Evolutionary conservation across 1,284 basidiomycete genomes (phyloP).

Genomic region (Ustilago lituana): DNA sequence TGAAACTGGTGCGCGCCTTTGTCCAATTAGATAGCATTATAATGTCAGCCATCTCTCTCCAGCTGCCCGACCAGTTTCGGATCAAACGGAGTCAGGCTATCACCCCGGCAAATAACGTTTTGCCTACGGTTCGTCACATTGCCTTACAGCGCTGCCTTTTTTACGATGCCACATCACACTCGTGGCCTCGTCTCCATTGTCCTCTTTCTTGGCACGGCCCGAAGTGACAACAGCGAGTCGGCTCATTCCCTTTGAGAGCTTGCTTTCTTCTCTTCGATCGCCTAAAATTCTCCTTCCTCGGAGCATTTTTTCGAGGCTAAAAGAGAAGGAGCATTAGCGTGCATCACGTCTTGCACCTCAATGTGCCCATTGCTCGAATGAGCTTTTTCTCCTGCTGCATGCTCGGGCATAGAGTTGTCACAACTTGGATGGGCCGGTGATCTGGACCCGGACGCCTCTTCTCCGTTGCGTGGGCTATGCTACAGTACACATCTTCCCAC

Average conservation of each 20-base stretch:
- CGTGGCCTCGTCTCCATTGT: neutral
- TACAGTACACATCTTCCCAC: no score
- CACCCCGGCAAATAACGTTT: conserved; percentile 14
- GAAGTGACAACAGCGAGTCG: no score
- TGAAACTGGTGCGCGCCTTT: neutral
- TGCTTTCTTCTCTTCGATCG: no score
- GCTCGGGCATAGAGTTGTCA: no score
- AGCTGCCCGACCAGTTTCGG: conserved; percentile 22
- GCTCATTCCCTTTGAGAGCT: no score
- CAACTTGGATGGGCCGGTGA: neutral
- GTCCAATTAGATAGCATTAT: conserved; percentile 13
- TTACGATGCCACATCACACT: neutral
- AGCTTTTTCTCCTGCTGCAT: no score
- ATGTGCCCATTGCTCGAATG: no score
- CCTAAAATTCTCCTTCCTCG: no score
- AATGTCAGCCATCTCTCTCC: conserved; percentile 10
- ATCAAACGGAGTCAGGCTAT: conserved; percentile 34
- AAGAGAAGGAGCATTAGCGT: no score
- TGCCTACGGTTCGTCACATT: conserved; percentile 12
- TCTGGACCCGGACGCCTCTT: neutral
- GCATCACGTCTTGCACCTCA: no score
- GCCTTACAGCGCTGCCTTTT: neutral
- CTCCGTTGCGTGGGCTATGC: neutral
- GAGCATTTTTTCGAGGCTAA: no score
- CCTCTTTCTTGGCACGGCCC: neutral